These are phyloP conservation scores for Tolypocladium cylindrosporum DNA, from an alignment of 2,329 filamentous ascomycete genomes.

Conservation along the genomic window DNA sequence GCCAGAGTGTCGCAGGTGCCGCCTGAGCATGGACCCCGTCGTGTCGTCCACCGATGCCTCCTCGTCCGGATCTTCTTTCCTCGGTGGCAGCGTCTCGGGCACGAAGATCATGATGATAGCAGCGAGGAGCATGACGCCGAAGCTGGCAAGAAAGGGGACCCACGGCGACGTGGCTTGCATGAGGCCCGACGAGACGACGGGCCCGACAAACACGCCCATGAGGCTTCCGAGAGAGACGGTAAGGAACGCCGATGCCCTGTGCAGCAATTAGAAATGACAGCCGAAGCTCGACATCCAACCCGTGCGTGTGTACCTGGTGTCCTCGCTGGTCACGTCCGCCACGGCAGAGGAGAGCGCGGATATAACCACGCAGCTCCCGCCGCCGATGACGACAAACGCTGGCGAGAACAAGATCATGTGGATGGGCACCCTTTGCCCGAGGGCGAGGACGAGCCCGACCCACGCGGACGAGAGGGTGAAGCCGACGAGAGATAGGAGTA, in stretches of 20 bases:
- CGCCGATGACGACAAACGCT: constrained; percentile 8
- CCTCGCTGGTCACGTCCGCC: constrained; percentile 6
- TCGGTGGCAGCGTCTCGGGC: constrained; percentile 4
- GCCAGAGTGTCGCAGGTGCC: not conserved
- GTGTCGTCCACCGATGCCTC: not conserved
- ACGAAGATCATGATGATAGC: constrained; percentile 1
- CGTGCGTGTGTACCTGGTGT: not conserved
- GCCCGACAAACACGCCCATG: constrained; percentile 2
- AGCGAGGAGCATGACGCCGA: not conserved
- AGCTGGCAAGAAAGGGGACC: constrained; percentile 3
- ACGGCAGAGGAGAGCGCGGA: constrained; percentile 12
- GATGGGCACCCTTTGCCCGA: not conserved
- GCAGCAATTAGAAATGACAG: not conserved
- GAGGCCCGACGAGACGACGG: constrained; percentile 3
- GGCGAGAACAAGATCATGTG: constrained; percentile 4
- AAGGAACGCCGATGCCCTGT: constrained; percentile 2
- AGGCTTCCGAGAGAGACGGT: constrained; percentile 3
- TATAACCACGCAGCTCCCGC: constrained; percentile 8
- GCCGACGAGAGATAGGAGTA: constrained; percentile 2
- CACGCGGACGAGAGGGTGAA: not conserved
- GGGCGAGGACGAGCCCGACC: constrained; percentile 2
- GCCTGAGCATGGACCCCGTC: not conserved
- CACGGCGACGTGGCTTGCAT: constrained; percentile 5
- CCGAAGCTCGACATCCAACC: not conserved
- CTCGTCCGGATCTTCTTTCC: not conserved